phyloP scores from a whole-genome alignment of 2,329 filamentous ascomycete genomes.

The Diaporthe sp. region DNA sequence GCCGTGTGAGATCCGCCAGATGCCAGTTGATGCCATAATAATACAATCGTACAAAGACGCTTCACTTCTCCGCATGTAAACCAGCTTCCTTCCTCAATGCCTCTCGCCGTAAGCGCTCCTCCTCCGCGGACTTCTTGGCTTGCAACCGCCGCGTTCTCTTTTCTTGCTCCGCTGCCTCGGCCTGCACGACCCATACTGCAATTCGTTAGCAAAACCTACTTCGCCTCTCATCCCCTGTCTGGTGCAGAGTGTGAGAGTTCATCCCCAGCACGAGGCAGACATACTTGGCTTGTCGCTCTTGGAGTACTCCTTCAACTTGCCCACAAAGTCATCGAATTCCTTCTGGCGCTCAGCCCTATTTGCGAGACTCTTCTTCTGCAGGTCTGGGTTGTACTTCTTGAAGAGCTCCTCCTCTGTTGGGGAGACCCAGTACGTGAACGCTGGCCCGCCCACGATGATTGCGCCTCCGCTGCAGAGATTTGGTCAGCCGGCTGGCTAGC shows the following conservation, averaged over 20 bases:
- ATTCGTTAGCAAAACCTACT: slow-evolving; percentile 32
- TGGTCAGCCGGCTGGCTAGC: slow-evolving; percentile 31
- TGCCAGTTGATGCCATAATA: slow-evolving; percentile 16
- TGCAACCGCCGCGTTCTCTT: slow-evolving; percentile 50
- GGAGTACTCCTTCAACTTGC: slow-evolving; percentile 84
- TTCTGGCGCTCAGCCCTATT: slow-evolving; percentile 78
- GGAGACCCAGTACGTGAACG: slow-evolving; percentile 80
- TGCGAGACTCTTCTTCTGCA: slow-evolving; percentile 90
- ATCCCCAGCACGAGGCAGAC: slow-evolving; percentile 44
- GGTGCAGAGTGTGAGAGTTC: too few relatives aligned
- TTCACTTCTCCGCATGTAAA: slow-evolving; percentile 46
- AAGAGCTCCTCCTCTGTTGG: slow-evolving; percentile 94
- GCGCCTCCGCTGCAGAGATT: slow-evolving; percentile 68
- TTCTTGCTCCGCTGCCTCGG: slow-evolving; percentile 57
- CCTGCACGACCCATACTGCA: slow-evolving; percentile 62
- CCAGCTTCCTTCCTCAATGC: slow-evolving; percentile 62
- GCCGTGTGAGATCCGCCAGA: slow-evolving; percentile 28
- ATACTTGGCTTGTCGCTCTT: slow-evolving; percentile 92
- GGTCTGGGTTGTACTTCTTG: slow-evolving; percentile 90
- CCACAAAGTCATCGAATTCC: slow-evolving; percentile 91
- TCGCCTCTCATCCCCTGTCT: too few relatives aligned
- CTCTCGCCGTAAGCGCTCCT: slow-evolving; percentile 56
- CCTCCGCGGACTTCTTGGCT: slow-evolving; percentile 49
- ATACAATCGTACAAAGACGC: slow-evolving; percentile 20
- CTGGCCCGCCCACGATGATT: slow-evolving; percentile 85